Conservation (phyloP, 2,329 filamentous ascomycete genomes). For the Aureobasidium sp. region DNA sequence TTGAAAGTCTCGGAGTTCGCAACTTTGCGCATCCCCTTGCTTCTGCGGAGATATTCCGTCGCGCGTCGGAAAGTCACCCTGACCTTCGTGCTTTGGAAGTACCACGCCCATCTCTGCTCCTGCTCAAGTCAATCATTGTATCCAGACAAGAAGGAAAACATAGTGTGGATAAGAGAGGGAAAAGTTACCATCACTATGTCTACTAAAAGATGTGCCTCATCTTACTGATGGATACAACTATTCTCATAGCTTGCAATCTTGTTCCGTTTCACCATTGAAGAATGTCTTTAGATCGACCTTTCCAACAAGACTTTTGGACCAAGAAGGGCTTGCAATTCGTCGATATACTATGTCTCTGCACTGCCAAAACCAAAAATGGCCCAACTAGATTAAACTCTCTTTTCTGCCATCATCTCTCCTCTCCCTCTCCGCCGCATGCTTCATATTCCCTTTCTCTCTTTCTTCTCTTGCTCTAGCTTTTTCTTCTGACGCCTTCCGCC, state of each 20-base stretch:
- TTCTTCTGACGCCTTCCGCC: neutral
- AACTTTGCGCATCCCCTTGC: neutral
- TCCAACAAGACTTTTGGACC: neutral
- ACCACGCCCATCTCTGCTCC: neutral
- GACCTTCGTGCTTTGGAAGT: neutral
- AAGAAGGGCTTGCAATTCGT: neutral
- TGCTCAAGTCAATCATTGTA: neutral
- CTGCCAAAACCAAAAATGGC: neutral
- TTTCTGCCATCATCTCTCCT: conserved; percentile 12
- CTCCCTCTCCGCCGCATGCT: conserved; percentile 10
- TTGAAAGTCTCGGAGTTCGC: neutral
- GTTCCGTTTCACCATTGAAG: neutral
- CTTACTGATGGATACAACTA: no score
- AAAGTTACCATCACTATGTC: no score
- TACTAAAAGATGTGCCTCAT: no score
- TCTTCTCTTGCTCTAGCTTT: neutral
- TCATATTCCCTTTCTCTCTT: neutral
- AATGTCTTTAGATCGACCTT: no score
- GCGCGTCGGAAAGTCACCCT: neutral
- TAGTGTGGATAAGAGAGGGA: no score
- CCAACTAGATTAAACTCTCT: neutral
- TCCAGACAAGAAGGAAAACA: no score
- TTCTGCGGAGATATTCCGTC: neutral
- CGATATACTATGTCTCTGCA: neutral
- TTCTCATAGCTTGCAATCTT: neutral